These are phyloP conservation scores for Sporothrix mexicana DNA, from an alignment of 2,329 filamentous ascomycete species.

Conservation along the genomic window DNA sequence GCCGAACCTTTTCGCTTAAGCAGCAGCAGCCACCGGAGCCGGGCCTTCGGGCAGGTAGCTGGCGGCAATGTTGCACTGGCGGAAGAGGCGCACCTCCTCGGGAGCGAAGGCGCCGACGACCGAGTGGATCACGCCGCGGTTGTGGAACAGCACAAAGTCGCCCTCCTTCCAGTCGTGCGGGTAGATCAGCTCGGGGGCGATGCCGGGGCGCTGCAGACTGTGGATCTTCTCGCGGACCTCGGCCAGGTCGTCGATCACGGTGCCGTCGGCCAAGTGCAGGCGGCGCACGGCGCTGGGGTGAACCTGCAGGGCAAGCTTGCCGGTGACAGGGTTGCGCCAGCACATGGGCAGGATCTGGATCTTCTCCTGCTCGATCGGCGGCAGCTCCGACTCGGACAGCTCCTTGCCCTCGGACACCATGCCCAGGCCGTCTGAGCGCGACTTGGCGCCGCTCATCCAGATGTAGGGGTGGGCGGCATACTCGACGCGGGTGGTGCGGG, in stretches of 20 bases:
- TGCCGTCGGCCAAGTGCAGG: conserved; percentile 70
- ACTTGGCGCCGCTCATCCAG: conserved; percentile 76
- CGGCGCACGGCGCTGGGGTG: conserved; percentile 74
- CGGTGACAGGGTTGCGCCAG: conserved; percentile 77
- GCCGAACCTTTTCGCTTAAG: background rate
- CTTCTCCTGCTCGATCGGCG: conserved; percentile 67
- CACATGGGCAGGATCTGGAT: conserved; percentile 76
- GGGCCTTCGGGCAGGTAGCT: conserved; percentile 46
- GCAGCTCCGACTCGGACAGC: conserved; percentile 63
- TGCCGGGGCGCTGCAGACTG: conserved; percentile 72
- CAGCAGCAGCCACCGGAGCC: background rate
- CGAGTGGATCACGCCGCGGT: conserved; percentile 74
- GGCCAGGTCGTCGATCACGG: conserved; percentile 69
- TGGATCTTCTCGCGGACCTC: conserved; percentile 71
- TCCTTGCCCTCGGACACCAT: conserved; percentile 63
- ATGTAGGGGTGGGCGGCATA: conserved; percentile 82
- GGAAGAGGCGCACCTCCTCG: conserved; percentile 74
- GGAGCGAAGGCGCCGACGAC: conserved; percentile 77
- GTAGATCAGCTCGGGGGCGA: conserved; percentile 71
- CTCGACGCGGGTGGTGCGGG: conserved; percentile 69
- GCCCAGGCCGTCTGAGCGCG: conserved; percentile 72
- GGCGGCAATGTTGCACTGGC: conserved; percentile 80
- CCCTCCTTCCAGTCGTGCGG: conserved; percentile 79
- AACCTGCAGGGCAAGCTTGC: conserved; percentile 71
- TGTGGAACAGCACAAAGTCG: conserved; percentile 79